These are phyloP conservation scores for Microcyclosporella mali DNA, from an alignment of 2,329 filamentous ascomycete species.

Conservation along the genomic window DNA sequence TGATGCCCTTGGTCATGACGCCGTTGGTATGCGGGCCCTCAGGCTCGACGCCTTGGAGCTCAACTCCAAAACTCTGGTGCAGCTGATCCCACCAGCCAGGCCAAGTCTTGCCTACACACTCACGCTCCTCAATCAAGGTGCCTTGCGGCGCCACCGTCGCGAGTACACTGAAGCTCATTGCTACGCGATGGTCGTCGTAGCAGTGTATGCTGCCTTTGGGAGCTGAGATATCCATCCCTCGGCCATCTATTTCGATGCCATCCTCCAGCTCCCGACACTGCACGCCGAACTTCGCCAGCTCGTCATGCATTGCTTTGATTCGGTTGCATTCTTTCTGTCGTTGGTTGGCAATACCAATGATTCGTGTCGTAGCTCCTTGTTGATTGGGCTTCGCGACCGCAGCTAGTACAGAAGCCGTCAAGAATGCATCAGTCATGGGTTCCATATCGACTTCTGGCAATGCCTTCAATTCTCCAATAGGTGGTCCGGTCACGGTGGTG, in stretches of 20 bases:
- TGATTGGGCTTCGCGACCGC: constrained; percentile 73
- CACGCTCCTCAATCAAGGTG: constrained; percentile 76
- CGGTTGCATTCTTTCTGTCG: constrained; percentile 97
- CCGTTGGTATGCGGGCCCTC: constrained; percentile 20
- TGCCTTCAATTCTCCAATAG: constrained; percentile 63
- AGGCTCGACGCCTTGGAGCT: constrained; percentile 69
- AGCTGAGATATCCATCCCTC: constrained; percentile 47
- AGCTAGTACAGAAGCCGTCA: constrained; percentile 87
- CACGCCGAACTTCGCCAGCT: constrained; percentile 90
- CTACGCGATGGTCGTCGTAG: constrained; percentile 95
- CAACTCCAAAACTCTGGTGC: constrained; percentile 67
- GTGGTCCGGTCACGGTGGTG: constrained; percentile 89
- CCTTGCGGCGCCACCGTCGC: constrained; percentile 64
- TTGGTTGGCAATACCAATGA: constrained; percentile 94
- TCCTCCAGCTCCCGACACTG: constrained; percentile 82
- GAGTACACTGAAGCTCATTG: constrained; percentile 96
- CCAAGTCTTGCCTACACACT: constrained; percentile 97
- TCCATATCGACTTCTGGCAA: constrained; percentile 92
- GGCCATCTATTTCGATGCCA: constrained; percentile 71
- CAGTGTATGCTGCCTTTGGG: constrained; percentile 71
- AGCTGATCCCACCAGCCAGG: constrained; percentile 97
- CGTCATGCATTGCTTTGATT: constrained; percentile 89
- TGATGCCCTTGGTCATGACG: constrained; percentile 27
- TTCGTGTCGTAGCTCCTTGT: constrained; percentile 62
- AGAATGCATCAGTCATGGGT: constrained; percentile 97